Evolutionary conservation across 495 filamentous ascomycete species (phyloP), one percentile per base, ranked within the genome.

Genomic region (Aspergillus cristatus): DNA sequence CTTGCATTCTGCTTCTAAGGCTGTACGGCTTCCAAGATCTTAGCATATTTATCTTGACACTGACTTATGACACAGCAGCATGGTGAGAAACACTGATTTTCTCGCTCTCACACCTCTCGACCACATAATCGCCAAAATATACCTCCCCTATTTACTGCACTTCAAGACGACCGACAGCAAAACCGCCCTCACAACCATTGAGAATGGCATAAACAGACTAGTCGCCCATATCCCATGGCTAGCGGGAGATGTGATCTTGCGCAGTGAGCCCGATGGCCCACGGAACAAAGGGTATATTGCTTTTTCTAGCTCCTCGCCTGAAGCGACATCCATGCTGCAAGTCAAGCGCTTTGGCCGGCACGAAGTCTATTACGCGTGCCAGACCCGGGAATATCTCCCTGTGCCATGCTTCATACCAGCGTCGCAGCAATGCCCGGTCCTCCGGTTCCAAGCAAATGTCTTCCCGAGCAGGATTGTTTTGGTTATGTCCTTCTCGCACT

Each of bases 401-500:
- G n/a, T 43, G 0, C 41, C 41, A 14, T 15, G n/a, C 6, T 33
- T 38, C 6, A 15, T 38, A 11, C 34, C 41, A 16, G 28, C 35
- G 20, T 34, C 34, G 13, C 15, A 43, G 16, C 41, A 32, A 13
- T n/a, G 42, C 8, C 31, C 42, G 6, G 31, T 45, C 15, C 14
- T 45, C 7, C 42, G 42, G 7, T 34, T 45, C 20, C 42, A 40
- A 32, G 42, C 42, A 7, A 45, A 45, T 35, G 31, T 45, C 7
- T 39, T 40, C 24, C 29, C 35, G 10, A 32, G 13, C 22, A 36
- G 32, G 18, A 28, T 45, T 11, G 12, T 26, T 2, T 3, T 45
- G 20, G 14, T 18, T 15, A 40, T 45, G 36, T 28, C 30, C 3
- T 45, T 39, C 15, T 14, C 17, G 20, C 42, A 44, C 22, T 14